Evolutionary conservation across 2,329 filamentous ascomycete genomes (phyloP).

Genomic region (Leptographium radiaticola): DNA sequence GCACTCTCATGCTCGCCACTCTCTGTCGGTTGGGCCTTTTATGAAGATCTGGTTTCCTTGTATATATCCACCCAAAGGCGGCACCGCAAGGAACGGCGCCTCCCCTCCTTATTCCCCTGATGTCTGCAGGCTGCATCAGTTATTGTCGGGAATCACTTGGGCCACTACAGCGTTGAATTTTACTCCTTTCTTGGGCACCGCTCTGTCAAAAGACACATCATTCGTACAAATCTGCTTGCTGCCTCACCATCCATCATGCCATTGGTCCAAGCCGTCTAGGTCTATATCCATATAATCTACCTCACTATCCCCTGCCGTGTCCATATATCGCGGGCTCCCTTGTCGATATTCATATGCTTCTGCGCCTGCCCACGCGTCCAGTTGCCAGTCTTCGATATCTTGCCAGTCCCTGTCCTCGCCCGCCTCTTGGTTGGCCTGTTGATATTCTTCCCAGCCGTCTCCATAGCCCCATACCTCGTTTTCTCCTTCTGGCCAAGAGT

Average conservation of each 20-base stretch:
- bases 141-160: background rate
- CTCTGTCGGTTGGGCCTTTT: background rate
- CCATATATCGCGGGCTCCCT: background rate
- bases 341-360: background rate
- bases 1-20: too few species aligned
- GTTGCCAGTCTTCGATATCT: slow-evolving; percentile 2
- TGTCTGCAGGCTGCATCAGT: slow-evolving; percentile 11
- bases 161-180: background rate
- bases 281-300: slow-evolving; percentile 2
- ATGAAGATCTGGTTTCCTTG: background rate
- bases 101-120: background rate
- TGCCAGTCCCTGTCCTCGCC: background rate
- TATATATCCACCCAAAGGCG: background rate
- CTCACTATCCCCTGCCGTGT: background rate
- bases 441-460: background rate
- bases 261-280: background rate
- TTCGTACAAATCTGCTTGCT: background rate
- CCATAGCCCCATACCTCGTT: background rate
- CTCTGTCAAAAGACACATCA: background rate
- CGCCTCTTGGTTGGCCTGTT: background rate
- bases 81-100: background rate
- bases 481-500: background rate
- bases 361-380: slow-evolving; percentile 2
- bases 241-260: background rate
- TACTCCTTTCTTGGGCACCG: background rate